Conservation (phyloP, 306 rosid species). For the Vachellia pachyceras region DNA sequence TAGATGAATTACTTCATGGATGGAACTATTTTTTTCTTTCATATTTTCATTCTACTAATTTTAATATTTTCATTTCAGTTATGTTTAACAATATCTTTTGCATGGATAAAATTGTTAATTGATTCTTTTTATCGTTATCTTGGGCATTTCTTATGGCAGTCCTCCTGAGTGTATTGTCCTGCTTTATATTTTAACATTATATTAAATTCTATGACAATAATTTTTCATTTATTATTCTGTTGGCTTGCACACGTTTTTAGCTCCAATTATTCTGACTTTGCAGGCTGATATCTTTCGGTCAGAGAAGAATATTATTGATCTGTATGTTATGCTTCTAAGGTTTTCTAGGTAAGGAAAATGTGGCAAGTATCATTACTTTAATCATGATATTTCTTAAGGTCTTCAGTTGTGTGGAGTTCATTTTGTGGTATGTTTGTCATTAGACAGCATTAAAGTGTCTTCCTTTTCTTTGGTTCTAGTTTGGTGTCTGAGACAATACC, state of each 20-base stretch:
- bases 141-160: conserved; percentile 10
- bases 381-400: background rate
- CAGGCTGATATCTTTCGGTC: conserved; percentile 93
- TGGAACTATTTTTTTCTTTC: conserved; percentile 21
- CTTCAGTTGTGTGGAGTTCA: conserved; percentile 17
- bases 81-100: too few species aligned
- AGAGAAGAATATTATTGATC: conserved; percentile 85
- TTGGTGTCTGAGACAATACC: conserved; percentile 93
- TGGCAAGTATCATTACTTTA: conserved; percentile 11
- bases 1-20: background rate
- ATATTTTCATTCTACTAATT: conserved; percentile 8
- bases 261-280: conserved; percentile 42
- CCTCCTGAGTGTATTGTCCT: conserved; percentile 26
- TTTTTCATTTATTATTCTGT: conserved; percentile 23
- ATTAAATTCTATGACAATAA: background rate
- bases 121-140: conserved; percentile 10
- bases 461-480: conserved; percentile 54
- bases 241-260: conserved; percentile 19
- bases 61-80: conserved; percentile 1
- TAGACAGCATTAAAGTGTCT: conserved; percentile 16
- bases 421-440: conserved; percentile 34
- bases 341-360: conserved; percentile 74
- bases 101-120: too few species aligned
- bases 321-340: conserved; percentile 90
- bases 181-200: conserved; percentile 14